A percentile compares a stretch with the other conserved stretches of the same genome.
phyloP scores from a whole-genome alignment of 306 rosid species.

The Erythrophleum fordii region DNA sequence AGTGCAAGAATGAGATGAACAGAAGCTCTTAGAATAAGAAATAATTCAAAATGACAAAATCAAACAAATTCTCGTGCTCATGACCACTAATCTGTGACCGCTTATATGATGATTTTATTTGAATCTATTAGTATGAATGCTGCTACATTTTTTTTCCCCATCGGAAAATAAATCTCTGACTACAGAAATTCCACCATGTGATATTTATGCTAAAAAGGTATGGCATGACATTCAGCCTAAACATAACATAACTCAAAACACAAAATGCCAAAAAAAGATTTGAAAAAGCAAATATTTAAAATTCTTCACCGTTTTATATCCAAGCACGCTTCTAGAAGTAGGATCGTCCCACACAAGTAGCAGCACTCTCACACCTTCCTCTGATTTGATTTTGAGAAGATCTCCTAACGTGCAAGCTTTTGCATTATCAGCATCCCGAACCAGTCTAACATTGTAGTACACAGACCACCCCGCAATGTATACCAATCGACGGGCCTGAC shows the following conservation, averaged over 20 bases:
- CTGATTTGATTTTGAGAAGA: conserved; percentile 80
- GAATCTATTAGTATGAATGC: conserved; percentile 2
- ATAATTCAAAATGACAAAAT: not conserved
- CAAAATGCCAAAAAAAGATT: conserved; percentile 12
- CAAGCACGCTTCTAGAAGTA: conserved; percentile 72
- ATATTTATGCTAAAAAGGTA: not conserved
- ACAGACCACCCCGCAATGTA: conserved; percentile 95
- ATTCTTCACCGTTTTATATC: conserved; percentile 63
- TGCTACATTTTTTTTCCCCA: not conserved
- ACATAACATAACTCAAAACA: not conserved
- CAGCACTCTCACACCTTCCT: conserved; percentile 88
- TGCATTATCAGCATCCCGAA: conserved; percentile 53
- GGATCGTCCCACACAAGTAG: conserved; percentile 98
- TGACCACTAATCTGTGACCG: not conserved
- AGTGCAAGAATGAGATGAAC: not conserved
- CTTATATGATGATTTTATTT: not conserved
- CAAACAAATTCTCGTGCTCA: not conserved
- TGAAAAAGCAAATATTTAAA: conserved; percentile 13
- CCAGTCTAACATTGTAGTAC: conserved; percentile 65
- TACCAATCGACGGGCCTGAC: conserved; percentile 67
- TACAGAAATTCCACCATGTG: not conserved
- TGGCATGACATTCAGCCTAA: not conserved
- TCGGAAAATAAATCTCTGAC: not conserved
- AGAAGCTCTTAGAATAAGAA: not conserved
- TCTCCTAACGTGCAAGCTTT: conserved; percentile 61